Base-by-base conservation (phyloP, 805 yeast species). In the Nakazawaea ambrosiae region DNA sequence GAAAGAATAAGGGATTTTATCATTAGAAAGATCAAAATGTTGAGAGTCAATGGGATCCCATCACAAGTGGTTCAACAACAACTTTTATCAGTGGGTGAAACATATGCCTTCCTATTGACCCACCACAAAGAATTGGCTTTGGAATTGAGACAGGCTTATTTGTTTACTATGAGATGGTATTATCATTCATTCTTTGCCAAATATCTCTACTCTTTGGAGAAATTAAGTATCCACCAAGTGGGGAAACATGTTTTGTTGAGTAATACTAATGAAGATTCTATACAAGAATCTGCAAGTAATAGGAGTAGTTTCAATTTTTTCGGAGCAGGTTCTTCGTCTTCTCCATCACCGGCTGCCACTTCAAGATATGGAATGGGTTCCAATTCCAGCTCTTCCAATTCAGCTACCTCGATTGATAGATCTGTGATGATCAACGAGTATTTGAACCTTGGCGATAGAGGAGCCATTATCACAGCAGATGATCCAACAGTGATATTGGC, bases 121-220 rank as follows among this genome's bases (percentile, higher is more conserved):
- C 72, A 75, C 34, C 73, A 82, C 40, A 66, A 71, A 7, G 67
- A 75, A 5, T 60, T 92, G 38, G 90, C 95, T 0, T 54, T 62
- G 12, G 92, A 86, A 50, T 66, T 92, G 27, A 70, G 78, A 38
- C 72, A 73, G 49, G 97, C 97, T 0, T 92, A 92, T 55, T 62
- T 79, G 15, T 78, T 78, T 50, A 90, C 97, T 2, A 89, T 92
- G 85, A 67, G 74, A 49, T 92, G 98, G 98, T 92, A 90, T 61
- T 92, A 92, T 55, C 67, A 71, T 41, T 72, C 81, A 40, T 74
- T 83, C 47, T 90, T 89, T 51, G 77, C 80, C 14, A 75, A 88
- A 45, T 89, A 88, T 58, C 57, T 80, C 27, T 74, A 79, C 43
- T 77, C 94, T 1, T 58, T 89, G 35, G 83, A 83, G 42, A 76